phyloP scores from a whole-genome alignment of 352 stramenopile species.

The Globisporangium spinosum region DNA sequence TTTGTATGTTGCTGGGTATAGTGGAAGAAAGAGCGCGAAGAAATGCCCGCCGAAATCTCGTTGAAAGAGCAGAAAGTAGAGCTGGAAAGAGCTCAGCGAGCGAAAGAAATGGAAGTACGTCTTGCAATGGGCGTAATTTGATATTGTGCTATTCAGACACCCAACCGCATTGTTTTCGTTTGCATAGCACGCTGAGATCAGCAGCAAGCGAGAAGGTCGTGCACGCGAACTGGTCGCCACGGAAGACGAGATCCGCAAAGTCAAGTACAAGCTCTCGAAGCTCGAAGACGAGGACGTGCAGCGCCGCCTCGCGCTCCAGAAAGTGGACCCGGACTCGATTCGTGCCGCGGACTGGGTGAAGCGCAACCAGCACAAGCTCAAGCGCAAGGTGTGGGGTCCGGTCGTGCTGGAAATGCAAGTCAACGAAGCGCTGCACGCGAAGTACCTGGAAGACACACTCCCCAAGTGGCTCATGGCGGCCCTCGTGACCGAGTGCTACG shows the following conservation, averaged over 20 bases:
- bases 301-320: constrained; percentile 51
- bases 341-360: constrained; percentile 75
- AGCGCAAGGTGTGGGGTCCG: constrained; percentile 78
- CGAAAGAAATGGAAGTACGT: constrained; percentile 65
- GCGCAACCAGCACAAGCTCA: constrained; percentile 58
- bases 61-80: constrained; percentile 61
- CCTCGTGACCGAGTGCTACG: constrained; percentile 73
- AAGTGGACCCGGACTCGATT: constrained; percentile 65
- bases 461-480: constrained; percentile 75
- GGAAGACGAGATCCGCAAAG: constrained; percentile 52
- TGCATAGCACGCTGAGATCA: constrained; percentile 64
- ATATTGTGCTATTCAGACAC: background rate
- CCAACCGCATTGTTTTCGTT: background rate
- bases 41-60: constrained; percentile 45
- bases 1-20: constrained; percentile 13
- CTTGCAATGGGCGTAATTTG: background rate
- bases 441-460: constrained; percentile 83
- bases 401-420: constrained; percentile 84
- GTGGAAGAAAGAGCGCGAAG: constrained; percentile 54
- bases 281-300: constrained; percentile 80
- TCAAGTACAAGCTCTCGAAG: constrained; percentile 48
- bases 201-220: constrained; percentile 57
- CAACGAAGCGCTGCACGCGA: constrained; percentile 69
- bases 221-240: constrained; percentile 40
- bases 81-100: constrained; percentile 60